Evolutionary conservation across 2,329 filamentous ascomycete genomes (phyloP).

Genomic region (Pseudocercospora crystallina): DNA sequence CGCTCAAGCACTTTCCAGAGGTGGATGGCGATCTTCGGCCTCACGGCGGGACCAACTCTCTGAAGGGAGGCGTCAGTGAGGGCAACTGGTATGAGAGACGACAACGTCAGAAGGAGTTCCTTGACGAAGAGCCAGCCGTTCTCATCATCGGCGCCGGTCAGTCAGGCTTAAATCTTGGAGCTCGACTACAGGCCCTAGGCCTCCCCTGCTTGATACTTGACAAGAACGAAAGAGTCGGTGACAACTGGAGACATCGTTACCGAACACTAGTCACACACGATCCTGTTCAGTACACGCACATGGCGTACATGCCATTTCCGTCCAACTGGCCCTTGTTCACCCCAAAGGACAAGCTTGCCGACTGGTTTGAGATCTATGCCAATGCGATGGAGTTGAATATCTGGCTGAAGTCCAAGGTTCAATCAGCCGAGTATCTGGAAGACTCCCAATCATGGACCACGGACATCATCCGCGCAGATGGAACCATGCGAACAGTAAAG

Average conservation of each 20-base stretch:
- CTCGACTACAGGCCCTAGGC: slow-evolving; percentile 43
- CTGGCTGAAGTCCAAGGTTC: slow-evolving; percentile 50
- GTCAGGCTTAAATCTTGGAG: slow-evolving; percentile 35
- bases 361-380: slow-evolving; percentile 68
- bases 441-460: slow-evolving; percentile 55
- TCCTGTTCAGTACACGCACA: slow-evolving; percentile 59
- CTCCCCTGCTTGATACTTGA: slow-evolving; percentile 47
- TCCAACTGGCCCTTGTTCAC: slow-evolving; percentile 67
- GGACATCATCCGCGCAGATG: slow-evolving; percentile 46
- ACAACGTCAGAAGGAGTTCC: slow-evolving; percentile 31
- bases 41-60: slow-evolving; percentile 63
- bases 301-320: slow-evolving; percentile 66
- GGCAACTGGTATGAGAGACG: slow-evolving; percentile 48
- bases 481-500: slow-evolving; percentile 54
- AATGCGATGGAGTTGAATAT: slow-evolving; percentile 66
- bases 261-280: slow-evolving; percentile 64
- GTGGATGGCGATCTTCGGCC: slow-evolving; percentile 48
- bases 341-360: slow-evolving; percentile 62
- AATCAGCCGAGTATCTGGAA: slow-evolving; percentile 49
- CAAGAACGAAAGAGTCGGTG: slow-evolving; percentile 46
- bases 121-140: slow-evolving; percentile 54
- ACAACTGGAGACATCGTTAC: slow-evolving; percentile 55
- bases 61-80: slow-evolving; percentile 53
- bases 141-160: slow-evolving; percentile 53
- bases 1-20: slow-evolving; percentile 58